Base-by-base conservation (phyloP, 2,329 filamentous ascomycete species). In the Knufia fluminis region DNA sequence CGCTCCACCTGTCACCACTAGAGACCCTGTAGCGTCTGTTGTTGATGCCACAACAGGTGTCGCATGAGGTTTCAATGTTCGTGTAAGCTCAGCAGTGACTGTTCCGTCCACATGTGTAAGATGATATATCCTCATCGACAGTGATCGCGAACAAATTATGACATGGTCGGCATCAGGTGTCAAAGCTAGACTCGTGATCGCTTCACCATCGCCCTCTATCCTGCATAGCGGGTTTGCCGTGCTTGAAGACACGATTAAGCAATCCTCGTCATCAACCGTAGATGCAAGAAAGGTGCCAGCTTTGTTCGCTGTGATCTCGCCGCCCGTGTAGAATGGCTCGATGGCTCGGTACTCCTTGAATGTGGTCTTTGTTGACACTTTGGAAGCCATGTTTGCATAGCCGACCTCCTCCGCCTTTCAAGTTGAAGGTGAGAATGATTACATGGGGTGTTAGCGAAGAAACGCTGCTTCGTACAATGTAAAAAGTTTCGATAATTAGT, bases 301-400 rank as follows among this genome's bases (percentile, higher is more conserved):
- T 65, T 82, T 79, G 72, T 91, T 88, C 53, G 97, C 77, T 24
- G 87, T 82, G 52, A 94, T 82, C 57, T 86, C 84, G 38, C 92
- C 92, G 48, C 92, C 92, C 1, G 91, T 95, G 64, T 92, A 96
- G 44, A 97, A 91, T 17, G 92, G 92, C 60, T 89, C 86, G 49
- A 98, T 85, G 42, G 88, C 86, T 61, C 85, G 81, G 57, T 78
- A 78, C 51, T 85, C 79, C 62, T 94, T 86, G 66, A 96, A 98
- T 2, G 91, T 95, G 51, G 89, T 96, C 74, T 89, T 94, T 59
- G 76, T 67, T 35, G 71, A 71, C 53, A 75, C 68, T 65, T 76
- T 75, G 61, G 76, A 77, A 59, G 72, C 71, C 73, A 76, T 76
- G 33, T 22, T 53, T 28, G 23, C 26, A 24, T 33, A 20, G 22